Evolutionary conservation across 2,329 filamentous ascomycete species (phyloP), one percentile per base, ranked within the genome.

Genomic region (Aaosphaeria arxii): DNA sequence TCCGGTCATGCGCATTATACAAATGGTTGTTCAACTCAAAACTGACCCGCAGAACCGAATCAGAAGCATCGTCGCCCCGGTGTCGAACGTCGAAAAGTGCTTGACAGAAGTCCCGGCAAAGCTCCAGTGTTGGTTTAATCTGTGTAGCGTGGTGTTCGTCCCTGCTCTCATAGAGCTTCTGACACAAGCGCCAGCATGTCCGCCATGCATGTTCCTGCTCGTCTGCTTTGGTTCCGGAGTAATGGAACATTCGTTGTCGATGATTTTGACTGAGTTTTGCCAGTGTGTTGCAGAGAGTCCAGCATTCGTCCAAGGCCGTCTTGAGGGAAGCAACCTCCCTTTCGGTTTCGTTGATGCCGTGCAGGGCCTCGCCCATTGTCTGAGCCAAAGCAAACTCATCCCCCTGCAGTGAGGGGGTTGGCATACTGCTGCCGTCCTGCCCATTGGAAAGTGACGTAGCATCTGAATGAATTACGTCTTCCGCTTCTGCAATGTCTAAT

Each of bases 11-110:
- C 1, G 90, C 91, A 64, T 92, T 96, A 73, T 92, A 96, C 2
- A 97, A 78, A 68, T 97, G 91, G 60, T 95, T 96, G 72, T 95
- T 96, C 28, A 96, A 78, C 72, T 96, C 92, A 65, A 96, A 96
- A 72, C 89, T 96, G 56, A 96, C 91, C 42, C 92, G 81, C 42
- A 97, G 73, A 11, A 96, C 86, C 0, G 91, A 95, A 68, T 97
- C 92, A 0, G 87, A 82, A 1, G 83, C 74, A 61, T 94, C 89
- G 53, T 95, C 87, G 44, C 86, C 84, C 54, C 85, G 85, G 50
- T 87, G 81, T 36, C 91, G 81, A 13, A 92, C 85, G 63, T 96
- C 91, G 61, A 96, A 97, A 7, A 96, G 75, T 0, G 90, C 83
- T 70, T 96, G 91, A 60, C 91, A 96, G 63, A 97, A 96, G 55